phyloP scores from a whole-genome alignment of 495 filamentous ascomycete genomes.

The Astrothelium subdiscretum region DNA sequence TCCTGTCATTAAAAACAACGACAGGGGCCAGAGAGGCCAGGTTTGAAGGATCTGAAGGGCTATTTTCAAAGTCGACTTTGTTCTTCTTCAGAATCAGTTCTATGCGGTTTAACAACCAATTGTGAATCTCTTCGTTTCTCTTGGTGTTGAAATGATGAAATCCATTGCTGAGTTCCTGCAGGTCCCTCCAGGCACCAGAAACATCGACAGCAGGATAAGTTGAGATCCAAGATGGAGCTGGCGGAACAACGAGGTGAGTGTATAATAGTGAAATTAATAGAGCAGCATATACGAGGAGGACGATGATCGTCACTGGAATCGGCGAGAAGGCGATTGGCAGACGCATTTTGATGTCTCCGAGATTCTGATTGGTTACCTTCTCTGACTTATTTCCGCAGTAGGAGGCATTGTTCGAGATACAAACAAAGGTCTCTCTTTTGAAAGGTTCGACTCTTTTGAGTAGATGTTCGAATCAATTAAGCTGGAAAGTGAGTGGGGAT shows the following conservation, averaged over 20 bases:
- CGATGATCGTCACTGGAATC: slow-evolving; percentile 29
- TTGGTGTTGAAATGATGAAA: slow-evolving; percentile 85
- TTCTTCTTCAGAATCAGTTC: slow-evolving; percentile 53
- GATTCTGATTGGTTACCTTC: neutral
- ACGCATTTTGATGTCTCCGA: neutral
- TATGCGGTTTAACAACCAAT: slow-evolving; percentile 64
- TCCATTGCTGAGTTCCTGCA: slow-evolving; percentile 57
- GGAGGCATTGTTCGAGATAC: neutral
- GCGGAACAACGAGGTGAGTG: slow-evolving; percentile 63
- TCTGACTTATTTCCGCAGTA: neutral
- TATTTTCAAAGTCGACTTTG: slow-evolving; percentile 22
- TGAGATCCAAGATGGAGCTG: slow-evolving; percentile 46
- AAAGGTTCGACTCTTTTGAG: too few relatives aligned
- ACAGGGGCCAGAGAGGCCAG: slow-evolving; percentile 24
- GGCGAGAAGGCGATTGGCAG: slow-evolving; percentile 46
- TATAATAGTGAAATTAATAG: slow-evolving; percentile 43
- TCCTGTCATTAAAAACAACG: slow-evolving; percentile 64
- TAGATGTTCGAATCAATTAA: too few relatives aligned
- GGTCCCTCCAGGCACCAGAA: slow-evolving; percentile 75
- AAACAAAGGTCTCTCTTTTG: too few relatives aligned
- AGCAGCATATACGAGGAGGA: slow-evolving; percentile 26
- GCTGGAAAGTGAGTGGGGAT: neutral
- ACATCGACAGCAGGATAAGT: slow-evolving; percentile 54
- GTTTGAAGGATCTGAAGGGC: neutral
- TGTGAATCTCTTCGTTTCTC: slow-evolving; percentile 66